Evolutionary conservation across 2,329 filamentous ascomycete genomes (phyloP).

Genomic region (Neonectria coccinea): DNA sequence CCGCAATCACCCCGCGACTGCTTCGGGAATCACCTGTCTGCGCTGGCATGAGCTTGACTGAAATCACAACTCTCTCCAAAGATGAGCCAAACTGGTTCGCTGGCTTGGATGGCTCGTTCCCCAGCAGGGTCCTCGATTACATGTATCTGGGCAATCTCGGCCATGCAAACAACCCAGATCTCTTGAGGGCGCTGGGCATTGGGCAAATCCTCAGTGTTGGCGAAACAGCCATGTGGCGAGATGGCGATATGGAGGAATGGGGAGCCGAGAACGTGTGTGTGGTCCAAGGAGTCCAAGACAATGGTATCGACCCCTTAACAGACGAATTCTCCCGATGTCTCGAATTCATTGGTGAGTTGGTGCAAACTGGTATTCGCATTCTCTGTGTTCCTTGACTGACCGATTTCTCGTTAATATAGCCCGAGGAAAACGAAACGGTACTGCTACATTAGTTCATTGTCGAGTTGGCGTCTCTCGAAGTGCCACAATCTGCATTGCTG

Average conservation of each 20-base stretch:
- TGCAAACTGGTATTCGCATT: background rate
- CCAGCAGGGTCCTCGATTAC: constrained; percentile 88
- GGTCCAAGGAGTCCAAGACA: constrained; percentile 91
- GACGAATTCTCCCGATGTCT: constrained; percentile 88
- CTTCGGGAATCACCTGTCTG: constrained; percentile 75
- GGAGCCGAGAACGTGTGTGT: constrained; percentile 81
- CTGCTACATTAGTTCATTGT: constrained; percentile 93
- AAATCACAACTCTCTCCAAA: constrained; percentile 65
- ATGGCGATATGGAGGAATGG: constrained; percentile 78
- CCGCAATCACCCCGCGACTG: constrained; percentile 79
- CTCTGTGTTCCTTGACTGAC: background rate
- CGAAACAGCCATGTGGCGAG: constrained; percentile 85
- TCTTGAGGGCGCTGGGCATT: constrained; percentile 85
- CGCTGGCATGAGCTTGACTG: constrained; percentile 61
- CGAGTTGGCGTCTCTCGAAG: constrained; percentile 95
- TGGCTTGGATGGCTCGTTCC: constrained; percentile 88
- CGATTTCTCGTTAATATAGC: constrained; percentile 63
- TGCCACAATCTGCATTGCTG: constrained; percentile 98
- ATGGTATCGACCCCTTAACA: constrained; percentile 92
- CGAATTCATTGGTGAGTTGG: constrained; percentile 86
- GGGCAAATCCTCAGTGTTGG: constrained; percentile 91
- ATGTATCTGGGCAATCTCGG: constrained; percentile 96
- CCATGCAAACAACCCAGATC: constrained; percentile 92
- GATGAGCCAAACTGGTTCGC: constrained; percentile 83
- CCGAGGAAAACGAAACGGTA: constrained; percentile 79